These are phyloP conservation scores for Lepidium africanum DNA, from an alignment of 345 rosid genomes.

Conservation along the genomic window DNA sequence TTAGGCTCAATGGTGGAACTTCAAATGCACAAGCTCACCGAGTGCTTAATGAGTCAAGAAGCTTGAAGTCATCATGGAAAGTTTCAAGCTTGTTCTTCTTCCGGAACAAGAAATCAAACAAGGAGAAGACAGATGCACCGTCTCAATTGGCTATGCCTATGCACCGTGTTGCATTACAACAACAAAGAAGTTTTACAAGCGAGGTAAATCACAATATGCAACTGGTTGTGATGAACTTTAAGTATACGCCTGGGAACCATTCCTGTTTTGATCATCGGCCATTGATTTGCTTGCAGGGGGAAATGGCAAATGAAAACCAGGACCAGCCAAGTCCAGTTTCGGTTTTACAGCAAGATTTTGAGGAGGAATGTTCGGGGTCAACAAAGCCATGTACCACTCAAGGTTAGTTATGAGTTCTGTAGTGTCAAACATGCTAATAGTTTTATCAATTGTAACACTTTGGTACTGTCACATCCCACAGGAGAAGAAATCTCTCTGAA, in stretches of 20 bases:
- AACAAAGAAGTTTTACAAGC: conserved; percentile 23
- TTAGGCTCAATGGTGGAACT: conserved; percentile 39
- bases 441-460: neutral
- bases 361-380: conserved; percentile 48
- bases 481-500: conserved; percentile 42
- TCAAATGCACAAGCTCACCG: conserved; percentile 33
- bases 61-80: conserved; percentile 58
- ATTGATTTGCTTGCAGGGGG: conserved; percentile 46
- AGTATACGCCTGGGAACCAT: neutral
- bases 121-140: conserved; percentile 37
- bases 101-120: conserved; percentile 50
- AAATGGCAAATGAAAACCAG: conserved; percentile 54
- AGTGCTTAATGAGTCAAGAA: conserved; percentile 49
- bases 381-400: conserved; percentile 27
- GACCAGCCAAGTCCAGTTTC: conserved; percentile 97
- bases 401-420: conserved; percentile 34
- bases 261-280: conserved; percentile 8
- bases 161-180: conserved; percentile 17
- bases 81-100: conserved; percentile 82
- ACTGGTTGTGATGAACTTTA: neutral
- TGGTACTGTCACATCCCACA: conserved; percentile 18
- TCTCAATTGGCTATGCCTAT: conserved; percentile 19
- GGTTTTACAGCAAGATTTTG: conserved; percentile 64
- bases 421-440: neutral
- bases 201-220: conserved; percentile 45